phyloP scores from a whole-genome alignment of 2,329 filamentous ascomycete species.

The Colletotrichum falcatum region DNA sequence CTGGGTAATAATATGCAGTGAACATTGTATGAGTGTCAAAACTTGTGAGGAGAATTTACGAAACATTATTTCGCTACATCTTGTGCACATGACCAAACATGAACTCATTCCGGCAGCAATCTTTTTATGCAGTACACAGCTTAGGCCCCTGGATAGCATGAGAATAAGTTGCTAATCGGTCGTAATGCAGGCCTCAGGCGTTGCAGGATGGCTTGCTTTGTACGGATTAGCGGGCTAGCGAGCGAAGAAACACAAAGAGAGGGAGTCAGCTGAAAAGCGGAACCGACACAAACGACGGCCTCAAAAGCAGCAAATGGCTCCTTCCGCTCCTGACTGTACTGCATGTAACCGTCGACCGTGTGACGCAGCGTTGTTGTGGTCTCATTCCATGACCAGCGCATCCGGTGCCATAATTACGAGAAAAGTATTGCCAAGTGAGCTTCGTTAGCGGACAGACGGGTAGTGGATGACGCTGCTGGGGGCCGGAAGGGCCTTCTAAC shows the following conservation, averaged over 20 bases:
- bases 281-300: background rate
- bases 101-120: background rate
- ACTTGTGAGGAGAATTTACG: background rate
- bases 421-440: slow-evolving; percentile 10
- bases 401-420: background rate
- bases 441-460: slow-evolving; percentile 1
- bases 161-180: background rate
- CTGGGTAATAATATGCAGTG: too few relatives aligned
- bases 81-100: background rate
- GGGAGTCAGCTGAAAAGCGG: too few relatives aligned
- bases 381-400: background rate
- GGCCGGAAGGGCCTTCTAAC: too few relatives aligned
- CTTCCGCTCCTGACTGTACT: background rate
- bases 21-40: background rate
- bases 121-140: background rate
- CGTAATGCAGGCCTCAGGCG: background rate
- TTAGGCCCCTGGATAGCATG: background rate
- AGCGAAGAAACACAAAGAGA: background rate
- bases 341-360: slow-evolving; percentile 1
- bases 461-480: slow-evolving; percentile 20
- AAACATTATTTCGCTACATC: background rate
- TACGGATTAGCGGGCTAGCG: too few relatives aligned
- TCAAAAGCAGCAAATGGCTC: background rate
- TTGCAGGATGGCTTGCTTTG: background rate
- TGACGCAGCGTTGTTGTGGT: background rate